Base-by-base conservation (phyloP, 2,329 filamentous ascomycete species). In the Clonostachys chloroleuca region DNA sequence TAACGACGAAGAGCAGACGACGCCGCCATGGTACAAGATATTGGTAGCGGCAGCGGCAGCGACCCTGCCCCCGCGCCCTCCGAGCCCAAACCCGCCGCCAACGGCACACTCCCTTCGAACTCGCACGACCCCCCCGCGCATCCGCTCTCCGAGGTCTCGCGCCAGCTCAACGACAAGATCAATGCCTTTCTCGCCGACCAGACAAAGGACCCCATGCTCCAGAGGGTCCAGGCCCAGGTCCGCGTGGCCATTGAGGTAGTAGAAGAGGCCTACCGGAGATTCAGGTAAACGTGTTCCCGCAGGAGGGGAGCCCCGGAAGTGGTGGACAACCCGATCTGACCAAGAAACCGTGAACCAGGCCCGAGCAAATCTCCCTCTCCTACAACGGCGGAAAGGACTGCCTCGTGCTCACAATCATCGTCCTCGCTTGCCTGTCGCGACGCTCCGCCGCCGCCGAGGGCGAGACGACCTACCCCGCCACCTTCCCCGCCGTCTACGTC, bases 341-440 rank as follows among this genome's bases (percentile, higher is more conserved):
- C 14, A 39, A 7, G 14, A 16, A 2, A 18, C 18, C 34, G 5
- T 14, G 42, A 16, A 34, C 50, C 58, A 94, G 89, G 49, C 79
- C 87, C 52, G 77, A 86, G 49, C 80, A 95, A 62, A 78, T 97
- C 51, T 90, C 92, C 6, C 76, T 97, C 53, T 95, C 92, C 48
- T 99, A 96, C 70, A 99, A 99, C 59, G 94, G 94, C 61, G 94
- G 94, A 51, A 99, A 99, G 67, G 94, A 97, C 75, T 97, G 92
- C 60, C 86, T 97, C 16, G 92, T 97, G 46, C 83, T 97, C 16
- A 77, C 97, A 7, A 80, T 96, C 59, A 75, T 97, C 54, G 89
- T 96, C 61, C 84, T 97, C 55, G 84, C 86, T 51, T 77, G 72
- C 55, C 71, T 80, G 46, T 69, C 77, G 17, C 44, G 51, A 46